Evolutionary conservation across 345 rosid species (phyloP).

Genomic region (Citrus inodora): DNA sequence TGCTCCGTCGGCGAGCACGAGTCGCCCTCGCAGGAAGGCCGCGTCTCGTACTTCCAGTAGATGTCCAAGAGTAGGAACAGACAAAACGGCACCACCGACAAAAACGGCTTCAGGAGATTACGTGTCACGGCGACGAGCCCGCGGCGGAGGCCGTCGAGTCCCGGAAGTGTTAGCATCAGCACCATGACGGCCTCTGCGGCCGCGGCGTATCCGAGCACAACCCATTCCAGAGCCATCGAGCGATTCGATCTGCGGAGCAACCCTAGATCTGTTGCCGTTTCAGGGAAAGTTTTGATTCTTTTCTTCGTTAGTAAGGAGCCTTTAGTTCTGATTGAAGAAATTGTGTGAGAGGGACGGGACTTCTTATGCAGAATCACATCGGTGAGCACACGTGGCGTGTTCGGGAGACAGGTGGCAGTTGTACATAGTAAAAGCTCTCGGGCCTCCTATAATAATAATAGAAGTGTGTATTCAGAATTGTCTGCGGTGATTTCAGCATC

Average conservation of each 20-base stretch:
- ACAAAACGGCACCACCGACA: slow-evolving; percentile 86
- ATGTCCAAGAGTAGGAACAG: slow-evolving; percentile 84
- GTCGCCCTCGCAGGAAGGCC: slow-evolving; percentile 64
- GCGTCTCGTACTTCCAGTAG: slow-evolving; percentile 92
- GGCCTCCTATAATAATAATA: too few species aligned
- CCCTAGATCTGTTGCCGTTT: slow-evolving; percentile 4
- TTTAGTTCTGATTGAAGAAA: neutral
- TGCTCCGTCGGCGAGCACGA: slow-evolving; percentile 76
- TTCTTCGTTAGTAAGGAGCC: neutral
- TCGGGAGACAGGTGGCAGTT: neutral
- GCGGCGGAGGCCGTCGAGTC: slow-evolving; percentile 66
- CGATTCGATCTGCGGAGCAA: neutral
- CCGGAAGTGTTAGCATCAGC: slow-evolving; percentile 76
- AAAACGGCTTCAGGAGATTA: slow-evolving; percentile 80
- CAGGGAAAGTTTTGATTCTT: neutral
- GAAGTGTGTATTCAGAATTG: too few species aligned
- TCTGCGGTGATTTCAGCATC: too few species aligned
- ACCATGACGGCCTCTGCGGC: slow-evolving; percentile 93
- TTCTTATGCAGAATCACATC: too few species aligned
- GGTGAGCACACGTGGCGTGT: neutral
- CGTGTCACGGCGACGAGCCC: slow-evolving; percentile 82
- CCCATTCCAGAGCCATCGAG: slow-evolving; percentile 91
- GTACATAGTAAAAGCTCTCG: too few species aligned
- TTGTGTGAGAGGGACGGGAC: neutral
- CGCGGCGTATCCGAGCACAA: slow-evolving; percentile 79